phyloP scores from a whole-genome alignment of 306 rosid genomes.

The Elaeagnus macrophylla region DNA sequence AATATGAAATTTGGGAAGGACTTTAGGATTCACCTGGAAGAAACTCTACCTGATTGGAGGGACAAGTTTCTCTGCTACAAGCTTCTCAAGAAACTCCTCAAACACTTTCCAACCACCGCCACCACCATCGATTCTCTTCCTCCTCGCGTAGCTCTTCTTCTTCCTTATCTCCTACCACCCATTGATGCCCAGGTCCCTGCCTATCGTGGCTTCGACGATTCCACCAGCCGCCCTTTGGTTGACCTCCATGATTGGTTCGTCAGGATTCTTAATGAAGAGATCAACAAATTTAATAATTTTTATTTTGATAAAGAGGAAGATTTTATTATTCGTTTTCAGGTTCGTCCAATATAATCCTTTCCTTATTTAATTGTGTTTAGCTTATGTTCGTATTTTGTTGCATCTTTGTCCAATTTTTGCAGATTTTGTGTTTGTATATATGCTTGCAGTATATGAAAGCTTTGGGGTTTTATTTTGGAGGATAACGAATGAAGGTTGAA shows the following conservation, averaged over 20 bases:
- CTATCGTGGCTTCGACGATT: not conserved
- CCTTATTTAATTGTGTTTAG: not conserved
- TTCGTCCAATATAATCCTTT: conserved; percentile 16
- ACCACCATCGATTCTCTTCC: conserved; percentile 14
- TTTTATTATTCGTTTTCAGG: conserved; percentile 87
- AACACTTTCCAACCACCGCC: conserved; percentile 25
- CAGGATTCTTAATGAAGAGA: conserved; percentile 60
- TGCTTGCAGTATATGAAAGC: not conserved
- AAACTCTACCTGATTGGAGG: conserved; percentile 95
- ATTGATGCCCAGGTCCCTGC: conserved; percentile 1
- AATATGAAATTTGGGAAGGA: conserved; percentile 92
- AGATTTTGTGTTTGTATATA: not conserved
- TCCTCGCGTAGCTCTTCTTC: conserved; percentile 17
- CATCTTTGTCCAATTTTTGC: not conserved
- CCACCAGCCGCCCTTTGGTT: conserved; percentile 11
- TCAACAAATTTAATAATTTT: conserved; percentile 81
- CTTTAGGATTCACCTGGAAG: conserved; percentile 75
- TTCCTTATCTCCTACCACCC: conserved; percentile 1
- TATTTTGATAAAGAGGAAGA: conserved; percentile 89
- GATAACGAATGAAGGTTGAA: not conserved
- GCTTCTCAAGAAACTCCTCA: conserved; percentile 72
- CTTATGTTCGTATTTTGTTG: not conserved
- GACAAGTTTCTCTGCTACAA: conserved; percentile 94
- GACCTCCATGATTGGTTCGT: conserved; percentile 70
- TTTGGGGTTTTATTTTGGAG: not conserved